Conservation (phyloP, 768 basidiomycete species). For the Naganishia friedmannii region DNA sequence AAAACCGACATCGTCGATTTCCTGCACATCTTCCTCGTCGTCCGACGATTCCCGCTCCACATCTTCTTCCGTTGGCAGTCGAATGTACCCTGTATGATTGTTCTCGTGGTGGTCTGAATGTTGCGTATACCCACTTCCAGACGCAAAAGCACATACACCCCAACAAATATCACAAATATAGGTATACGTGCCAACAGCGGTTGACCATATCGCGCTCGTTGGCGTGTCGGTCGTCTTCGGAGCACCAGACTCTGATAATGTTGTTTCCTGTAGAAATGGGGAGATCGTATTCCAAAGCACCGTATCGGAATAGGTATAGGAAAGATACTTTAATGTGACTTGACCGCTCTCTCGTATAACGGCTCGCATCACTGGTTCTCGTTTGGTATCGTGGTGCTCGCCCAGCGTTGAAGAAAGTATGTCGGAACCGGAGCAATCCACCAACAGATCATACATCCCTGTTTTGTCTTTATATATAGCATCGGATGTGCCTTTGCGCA, state of each 20-base stretch:
- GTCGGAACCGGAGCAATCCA: conserved; percentile 40
- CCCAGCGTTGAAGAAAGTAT: background rate
- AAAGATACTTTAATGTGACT: conserved; percentile 29
- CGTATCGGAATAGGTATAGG: conserved; percentile 44
- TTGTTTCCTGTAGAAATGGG: conserved; percentile 25
- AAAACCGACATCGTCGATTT: background rate
- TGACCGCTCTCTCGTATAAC: conserved; percentile 15
- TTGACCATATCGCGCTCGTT: conserved; percentile 26
- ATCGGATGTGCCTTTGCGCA: conserved; percentile 44
- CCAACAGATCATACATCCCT: conserved; percentile 42
- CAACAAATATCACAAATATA: conserved; percentile 44
- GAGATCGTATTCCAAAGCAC: conserved; percentile 40
- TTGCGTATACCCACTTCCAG: conserved; percentile 30
- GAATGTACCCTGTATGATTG: conserved; percentile 12
- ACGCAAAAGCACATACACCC: conserved; percentile 47
- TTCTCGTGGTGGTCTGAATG: background rate
- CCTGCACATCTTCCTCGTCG: background rate
- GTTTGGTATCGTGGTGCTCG: background rate
- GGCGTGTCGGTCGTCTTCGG: background rate
- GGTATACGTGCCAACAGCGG: conserved; percentile 39
- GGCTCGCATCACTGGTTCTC: conserved; percentile 10
- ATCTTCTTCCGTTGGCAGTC: conserved; percentile 20
- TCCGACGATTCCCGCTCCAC: background rate
- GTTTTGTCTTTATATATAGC: conserved; percentile 45
- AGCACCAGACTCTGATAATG: background rate